These are phyloP conservation scores for Orbilia javanica DNA, from an alignment of 2,329 filamentous ascomycete genomes.

Conservation along the genomic window DNA sequence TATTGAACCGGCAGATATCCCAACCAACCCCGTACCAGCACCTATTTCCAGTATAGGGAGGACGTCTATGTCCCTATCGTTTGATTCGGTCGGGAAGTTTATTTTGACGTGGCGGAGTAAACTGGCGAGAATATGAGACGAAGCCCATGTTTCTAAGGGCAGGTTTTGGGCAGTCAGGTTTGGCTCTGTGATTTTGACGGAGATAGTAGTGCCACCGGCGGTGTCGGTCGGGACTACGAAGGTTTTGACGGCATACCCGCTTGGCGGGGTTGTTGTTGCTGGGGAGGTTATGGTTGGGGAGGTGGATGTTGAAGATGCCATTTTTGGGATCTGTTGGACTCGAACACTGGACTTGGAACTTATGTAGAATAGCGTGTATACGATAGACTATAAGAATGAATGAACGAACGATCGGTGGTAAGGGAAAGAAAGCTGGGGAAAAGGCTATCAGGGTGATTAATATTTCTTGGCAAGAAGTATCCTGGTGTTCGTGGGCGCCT, in stretches of 20 bases:
- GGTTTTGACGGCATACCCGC: background rate
- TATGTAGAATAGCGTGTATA: background rate
- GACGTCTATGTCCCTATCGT: conserved; percentile 31
- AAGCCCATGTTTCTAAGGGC: conserved; percentile 65
- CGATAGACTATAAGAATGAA: background rate
- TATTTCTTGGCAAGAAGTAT: background rate
- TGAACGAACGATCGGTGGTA: background rate
- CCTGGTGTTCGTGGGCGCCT: background rate
- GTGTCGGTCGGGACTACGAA: conserved; percentile 8
- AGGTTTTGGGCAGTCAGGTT: conserved; percentile 63
- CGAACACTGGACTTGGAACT: background rate
- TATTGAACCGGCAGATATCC: conserved; percentile 64
- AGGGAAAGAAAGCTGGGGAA: background rate
- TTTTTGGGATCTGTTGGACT: background rate
- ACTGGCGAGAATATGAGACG: conserved; percentile 64
- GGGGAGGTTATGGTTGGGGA: conserved; percentile 4
- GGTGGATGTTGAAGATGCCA: conserved; percentile 3
- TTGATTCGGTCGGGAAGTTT: conserved; percentile 38
- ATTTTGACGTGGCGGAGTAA: conserved; percentile 63
- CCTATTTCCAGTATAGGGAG: conserved; percentile 64
- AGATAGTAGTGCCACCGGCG: background rate
- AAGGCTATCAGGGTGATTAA: background rate
- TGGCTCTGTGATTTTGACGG: conserved; percentile 49
- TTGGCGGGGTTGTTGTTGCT: background rate
- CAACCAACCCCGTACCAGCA: conserved; percentile 65